Evolutionary conservation across 257 asterid species (phyloP).

Genomic region (Solanum neorickii): DNA sequence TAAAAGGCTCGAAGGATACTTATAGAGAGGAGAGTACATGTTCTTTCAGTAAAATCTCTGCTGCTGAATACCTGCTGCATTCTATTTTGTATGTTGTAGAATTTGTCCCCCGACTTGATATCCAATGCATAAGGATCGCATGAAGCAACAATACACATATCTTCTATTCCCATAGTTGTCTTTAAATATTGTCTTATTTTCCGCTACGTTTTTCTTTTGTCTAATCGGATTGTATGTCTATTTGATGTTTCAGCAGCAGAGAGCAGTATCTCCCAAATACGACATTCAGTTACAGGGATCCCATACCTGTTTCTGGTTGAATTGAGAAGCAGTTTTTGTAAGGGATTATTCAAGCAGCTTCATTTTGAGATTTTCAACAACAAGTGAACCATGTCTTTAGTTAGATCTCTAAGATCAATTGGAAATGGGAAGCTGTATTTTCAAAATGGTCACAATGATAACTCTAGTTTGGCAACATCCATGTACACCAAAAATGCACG

Average conservation of each 20-base stretch:
- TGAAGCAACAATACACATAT: background rate
- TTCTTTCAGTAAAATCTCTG: background rate
- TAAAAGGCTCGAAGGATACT: background rate
- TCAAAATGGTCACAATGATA: slow-evolving; percentile 24
- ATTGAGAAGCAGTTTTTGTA: background rate
- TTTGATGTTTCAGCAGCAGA: background rate
- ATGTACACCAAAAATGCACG: slow-evolving; percentile 27
- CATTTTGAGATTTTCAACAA: background rate
- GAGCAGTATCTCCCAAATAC: background rate
- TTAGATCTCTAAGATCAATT: slow-evolving; percentile 39
- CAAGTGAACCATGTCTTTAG: slow-evolving; percentile 54
- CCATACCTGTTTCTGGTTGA: background rate
- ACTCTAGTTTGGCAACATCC: slow-evolving; percentile 25
- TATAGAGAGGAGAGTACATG: background rate
- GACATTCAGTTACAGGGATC: background rate
- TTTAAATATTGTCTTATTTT: background rate
- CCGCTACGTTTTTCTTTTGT: background rate
- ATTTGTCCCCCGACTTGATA: background rate
- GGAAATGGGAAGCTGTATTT: slow-evolving; percentile 36
- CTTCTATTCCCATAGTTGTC: background rate
- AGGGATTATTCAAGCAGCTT: background rate
- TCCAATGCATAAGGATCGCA: background rate
- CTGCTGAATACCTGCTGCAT: background rate
- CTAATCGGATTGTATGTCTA: background rate
- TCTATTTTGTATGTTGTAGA: background rate